Evolutionary conservation across 164 flowering plant species (phyloP).

Genomic region (Chloranthus sessilifolius): DNA sequence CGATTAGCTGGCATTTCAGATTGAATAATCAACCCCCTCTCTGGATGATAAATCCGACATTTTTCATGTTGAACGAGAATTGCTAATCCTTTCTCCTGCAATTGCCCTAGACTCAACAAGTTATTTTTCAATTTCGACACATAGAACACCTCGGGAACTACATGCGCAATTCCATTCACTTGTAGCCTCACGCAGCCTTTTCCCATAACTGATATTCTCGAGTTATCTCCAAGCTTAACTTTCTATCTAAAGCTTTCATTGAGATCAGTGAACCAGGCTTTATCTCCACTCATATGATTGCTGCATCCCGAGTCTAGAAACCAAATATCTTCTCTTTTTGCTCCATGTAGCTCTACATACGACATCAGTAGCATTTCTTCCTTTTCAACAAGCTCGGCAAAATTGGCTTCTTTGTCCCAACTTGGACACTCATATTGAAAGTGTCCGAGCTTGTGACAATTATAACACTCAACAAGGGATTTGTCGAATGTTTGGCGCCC

Average conservation of each 20-base stretch:
- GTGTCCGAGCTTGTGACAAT: neutral
- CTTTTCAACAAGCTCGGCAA: neutral
- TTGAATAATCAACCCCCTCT: neutral
- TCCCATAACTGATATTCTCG: neutral
- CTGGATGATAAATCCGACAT: neutral
- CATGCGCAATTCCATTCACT: neutral
- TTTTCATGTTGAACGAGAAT: neutral
- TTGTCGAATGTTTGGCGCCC: neutral
- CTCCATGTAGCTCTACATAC: neutral
- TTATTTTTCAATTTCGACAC: neutral
- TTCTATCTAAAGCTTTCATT: neutral
- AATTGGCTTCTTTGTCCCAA: neutral
- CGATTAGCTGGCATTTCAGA: neutral
- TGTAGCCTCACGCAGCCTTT: neutral
- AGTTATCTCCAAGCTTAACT: neutral
- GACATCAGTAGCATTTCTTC: conserved; percentile 2
- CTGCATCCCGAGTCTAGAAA: neutral
- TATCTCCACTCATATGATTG: conserved; percentile 2
- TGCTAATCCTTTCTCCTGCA: neutral
- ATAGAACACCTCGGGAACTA: neutral
- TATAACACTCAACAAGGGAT: neutral
- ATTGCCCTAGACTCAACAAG: neutral
- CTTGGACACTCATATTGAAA: neutral
- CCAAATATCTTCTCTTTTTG: neutral
- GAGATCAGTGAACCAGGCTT: neutral